These are phyloP conservation scores for Penicillium janthinellum DNA, from an alignment of 2,329 filamentous ascomycete genomes.

Conservation along the genomic window DNA sequence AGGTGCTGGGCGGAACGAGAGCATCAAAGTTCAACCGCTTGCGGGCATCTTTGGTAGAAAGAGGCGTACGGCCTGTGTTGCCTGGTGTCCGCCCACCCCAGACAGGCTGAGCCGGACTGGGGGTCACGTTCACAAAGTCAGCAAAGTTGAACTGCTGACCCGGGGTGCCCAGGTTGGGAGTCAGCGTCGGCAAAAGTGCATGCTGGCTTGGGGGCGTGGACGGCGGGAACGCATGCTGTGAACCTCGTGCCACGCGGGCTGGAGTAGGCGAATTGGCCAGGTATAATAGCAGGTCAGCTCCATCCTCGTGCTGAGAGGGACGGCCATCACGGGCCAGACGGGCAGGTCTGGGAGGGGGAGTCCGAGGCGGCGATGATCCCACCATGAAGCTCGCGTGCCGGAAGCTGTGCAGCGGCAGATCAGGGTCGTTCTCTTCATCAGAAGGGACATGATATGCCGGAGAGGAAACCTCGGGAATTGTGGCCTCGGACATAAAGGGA, in stretches of 20 bases:
- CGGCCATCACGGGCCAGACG: slow-evolving; percentile 55
- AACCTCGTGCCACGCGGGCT: slow-evolving; percentile 59
- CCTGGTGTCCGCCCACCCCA: slow-evolving; percentile 66
- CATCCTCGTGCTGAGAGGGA: slow-evolving; percentile 69
- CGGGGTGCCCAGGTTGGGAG: slow-evolving; percentile 69
- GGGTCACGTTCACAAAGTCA: slow-evolving; percentile 96
- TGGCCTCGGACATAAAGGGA: slow-evolving; percentile 76
- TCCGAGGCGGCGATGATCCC: slow-evolving; percentile 80
- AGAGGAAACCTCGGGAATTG: slow-evolving; percentile 66
- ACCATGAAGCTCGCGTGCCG: slow-evolving; percentile 53
- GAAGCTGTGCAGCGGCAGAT: slow-evolving; percentile 62
- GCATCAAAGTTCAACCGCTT: slow-evolving; percentile 82
- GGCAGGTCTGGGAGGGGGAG: slow-evolving; percentile 66
- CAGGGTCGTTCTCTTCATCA: slow-evolving; percentile 80
- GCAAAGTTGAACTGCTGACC: slow-evolving; percentile 88
- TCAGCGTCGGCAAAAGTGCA: slow-evolving; percentile 52
- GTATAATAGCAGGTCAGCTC: slow-evolving; percentile 77
- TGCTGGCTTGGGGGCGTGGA: slow-evolving; percentile 75
- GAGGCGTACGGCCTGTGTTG: slow-evolving; percentile 65
- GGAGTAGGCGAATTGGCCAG: slow-evolving; percentile 90
- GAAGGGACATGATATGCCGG: slow-evolving; percentile 40
- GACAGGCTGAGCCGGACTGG: slow-evolving; percentile 84
- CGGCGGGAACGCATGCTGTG: slow-evolving; percentile 59
- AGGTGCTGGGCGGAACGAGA: slow-evolving; percentile 58
- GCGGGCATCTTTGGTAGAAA: slow-evolving; percentile 67